Base-by-base conservation (phyloP, 2,329 filamentous ascomycete genomes). In the Neonectria sp. region DNA sequence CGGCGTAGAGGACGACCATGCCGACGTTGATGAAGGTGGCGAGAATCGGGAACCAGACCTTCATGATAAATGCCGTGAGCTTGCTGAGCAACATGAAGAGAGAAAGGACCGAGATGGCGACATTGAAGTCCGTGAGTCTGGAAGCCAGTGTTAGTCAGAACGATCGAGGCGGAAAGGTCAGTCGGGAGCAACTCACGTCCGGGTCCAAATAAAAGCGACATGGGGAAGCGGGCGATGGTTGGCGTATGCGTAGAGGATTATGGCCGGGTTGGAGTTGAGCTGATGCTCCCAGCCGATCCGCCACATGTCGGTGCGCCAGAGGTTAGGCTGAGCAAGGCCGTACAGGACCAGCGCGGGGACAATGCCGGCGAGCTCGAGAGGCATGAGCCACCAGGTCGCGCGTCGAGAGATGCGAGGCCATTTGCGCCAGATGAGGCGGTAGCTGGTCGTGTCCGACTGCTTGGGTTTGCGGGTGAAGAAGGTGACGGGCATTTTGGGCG, bases 21-120 rank as follows among this genome's bases (percentile, higher is more conserved):
- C 84, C 77, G 55, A 86, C 69, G 78, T 92, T 90, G 73, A 90
- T 80, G 60, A 90, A 68, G 27, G 89, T 78, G 66, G 88, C 89
- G 63, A 95, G 66, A 67, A 93, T 77, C 6, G 93, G 93, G 71
- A 86, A 89, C 85, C 90, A 94, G 75, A 91, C 82, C 78, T 91
- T 89, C 86, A 95, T 89, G 75, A 93, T 89, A 81, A 88, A 91
- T 75, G 88, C 85, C 68, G 92, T 88, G 70, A 88, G 85, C 83
- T 94, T 95, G 79, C 86, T 84, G 51, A 95, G 86, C 68, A 94
- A 87, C 78, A 94, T 86, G 83, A 95, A 95, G 79, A 93, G 91
- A 65, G 90, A 91, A 60, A 94, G 84, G 71, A 95, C 88, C 43
- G 92, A 92, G 72, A 95, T 91, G 76, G 91, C 91, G 72, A 95